phyloP scores from a whole-genome alignment of 139 green algal species.

The Limnomonas spitsbergensis region DNA sequence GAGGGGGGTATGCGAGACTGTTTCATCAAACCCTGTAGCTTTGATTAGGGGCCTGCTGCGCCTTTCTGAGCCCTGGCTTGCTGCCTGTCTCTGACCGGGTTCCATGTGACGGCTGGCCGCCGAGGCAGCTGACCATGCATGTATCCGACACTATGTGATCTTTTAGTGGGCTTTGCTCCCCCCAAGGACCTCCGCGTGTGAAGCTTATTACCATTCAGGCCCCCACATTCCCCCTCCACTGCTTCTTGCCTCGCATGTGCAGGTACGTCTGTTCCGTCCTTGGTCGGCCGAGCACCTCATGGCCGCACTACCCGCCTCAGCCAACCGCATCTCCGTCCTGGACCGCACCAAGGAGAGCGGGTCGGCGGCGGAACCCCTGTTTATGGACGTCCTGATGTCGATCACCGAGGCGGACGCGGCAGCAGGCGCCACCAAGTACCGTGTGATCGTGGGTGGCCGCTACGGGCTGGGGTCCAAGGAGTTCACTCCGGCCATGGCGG shows the following conservation, averaged over 20 bases:
- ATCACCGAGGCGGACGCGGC: not conserved
- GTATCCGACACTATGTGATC: no score
- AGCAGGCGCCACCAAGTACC: not conserved
- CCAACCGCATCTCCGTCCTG: slow-evolving; percentile 40
- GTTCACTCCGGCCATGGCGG: slow-evolving; percentile 53
- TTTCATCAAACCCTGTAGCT: no score
- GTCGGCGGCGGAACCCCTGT: slow-evolving; percentile 27
- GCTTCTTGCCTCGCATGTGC: not conserved
- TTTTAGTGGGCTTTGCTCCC: no score
- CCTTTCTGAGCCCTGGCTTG: no score
- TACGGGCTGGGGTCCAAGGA: slow-evolving; percentile 63
- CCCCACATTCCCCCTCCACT: not conserved
- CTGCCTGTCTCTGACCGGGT: no score
- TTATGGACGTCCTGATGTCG: slow-evolving; percentile 5
- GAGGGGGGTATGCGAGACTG: no score
- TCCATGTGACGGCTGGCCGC: no score
- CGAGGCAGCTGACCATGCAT: no score
- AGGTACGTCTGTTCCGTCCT: slow-evolving; percentile 52
- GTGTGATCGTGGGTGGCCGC: slow-evolving; percentile 42
- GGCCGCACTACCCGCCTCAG: slow-evolving; percentile 34
- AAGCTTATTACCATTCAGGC: not conserved
- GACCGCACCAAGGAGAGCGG: slow-evolving; percentile 60
- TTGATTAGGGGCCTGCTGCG: no score
- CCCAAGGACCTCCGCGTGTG: no score
- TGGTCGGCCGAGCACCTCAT: slow-evolving; percentile 49